Conservation (phyloP, 306 rosid genomes). For the Pyrus communis region DNA sequence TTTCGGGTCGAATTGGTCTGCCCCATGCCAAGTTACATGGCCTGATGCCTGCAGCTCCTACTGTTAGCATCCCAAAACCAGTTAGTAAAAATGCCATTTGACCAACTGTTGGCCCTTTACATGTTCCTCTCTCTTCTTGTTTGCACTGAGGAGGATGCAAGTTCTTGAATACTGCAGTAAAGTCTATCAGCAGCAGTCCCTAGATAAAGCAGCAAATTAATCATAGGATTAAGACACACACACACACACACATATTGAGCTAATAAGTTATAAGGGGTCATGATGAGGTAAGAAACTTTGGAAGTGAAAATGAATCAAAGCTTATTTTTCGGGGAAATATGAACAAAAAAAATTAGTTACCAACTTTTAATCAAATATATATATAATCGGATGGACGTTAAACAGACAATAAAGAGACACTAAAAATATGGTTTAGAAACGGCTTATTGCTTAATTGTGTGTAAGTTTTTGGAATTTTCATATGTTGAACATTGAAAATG, state of each 20-base stretch:
- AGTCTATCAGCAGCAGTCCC: conserved; percentile 67
- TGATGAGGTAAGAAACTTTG: not conserved
- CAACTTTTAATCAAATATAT: too few species aligned
- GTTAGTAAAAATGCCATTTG: conserved; percentile 53
- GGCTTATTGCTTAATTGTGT: not conserved
- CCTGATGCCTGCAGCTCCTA: conserved; percentile 75
- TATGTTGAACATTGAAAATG: not conserved
- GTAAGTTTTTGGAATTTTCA: not conserved
- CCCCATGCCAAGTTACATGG: conserved; percentile 90
- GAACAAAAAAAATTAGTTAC: not conserved
- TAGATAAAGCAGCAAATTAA: conserved; percentile 2
- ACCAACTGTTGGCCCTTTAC: conserved; percentile 58
- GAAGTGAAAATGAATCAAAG: not conserved
- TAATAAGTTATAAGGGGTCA: not conserved
- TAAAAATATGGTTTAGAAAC: too few species aligned
- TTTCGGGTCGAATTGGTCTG: conserved; percentile 74
- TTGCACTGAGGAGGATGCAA: conserved; percentile 69
- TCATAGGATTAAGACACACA: conserved; percentile 12
- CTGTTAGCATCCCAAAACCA: conserved; percentile 47
- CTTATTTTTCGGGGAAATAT: not conserved
- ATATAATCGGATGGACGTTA: not conserved
- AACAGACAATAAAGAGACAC: not conserved
- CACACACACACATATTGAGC: not conserved
- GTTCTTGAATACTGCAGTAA: conserved; percentile 59
- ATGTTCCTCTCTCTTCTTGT: conserved; percentile 24